Base-by-base conservation (phyloP, 2,329 filamentous ascomycete genomes). In the Fusarium anguioides region DNA sequence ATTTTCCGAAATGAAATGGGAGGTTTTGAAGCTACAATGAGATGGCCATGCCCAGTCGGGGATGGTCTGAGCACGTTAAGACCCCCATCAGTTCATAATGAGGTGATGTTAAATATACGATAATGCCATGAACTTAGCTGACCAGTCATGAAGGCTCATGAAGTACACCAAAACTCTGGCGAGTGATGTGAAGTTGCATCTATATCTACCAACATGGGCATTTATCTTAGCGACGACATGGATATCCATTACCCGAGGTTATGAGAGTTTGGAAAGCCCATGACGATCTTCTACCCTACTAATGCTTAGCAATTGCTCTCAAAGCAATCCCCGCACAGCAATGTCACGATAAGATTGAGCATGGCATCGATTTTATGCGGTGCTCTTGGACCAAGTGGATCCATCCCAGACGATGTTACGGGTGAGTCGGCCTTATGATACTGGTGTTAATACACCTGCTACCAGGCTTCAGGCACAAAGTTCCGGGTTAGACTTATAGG, bases 31-130 rank as follows among this genome's bases (percentile, higher is more conserved):
- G 24, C 33, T 21, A 31, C 7, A 24, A 35, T 12, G 33, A 51
- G 15, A 29, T 37, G 31, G 49, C 40, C 49, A 54, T 31, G 31
- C 61, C 47, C 46, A 21, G 31, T 42, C 12, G 11, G 63, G 39
- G 10, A 40, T 47, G 52, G 44, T n/a, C 15, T 20, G 35, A 40
- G 35, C 45, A 63, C 35, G 17, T 39, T 21, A 24, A 37, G 37
- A 46, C 64, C 35, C 56, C 53, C 23, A 55, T 70, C 56, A 48
- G 55, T 42, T 52, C 50, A 29, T 35, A n/a, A 49, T 42, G 27
- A 31, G 21, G 20, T 29, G 45, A 37, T 42, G 17, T 10, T 11
- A 29, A 44, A 23, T 41, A 5, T 14, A 36, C 11, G 17, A 36
- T 17, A 39, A 10, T 12, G 15, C 21, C 29, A 14, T 44, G 45